Evolutionary conservation across 208 protist genomes (phyloP), one percentile per base, ranked within the genome.

Genomic region (Acanthamoeba divionensis): DNA sequence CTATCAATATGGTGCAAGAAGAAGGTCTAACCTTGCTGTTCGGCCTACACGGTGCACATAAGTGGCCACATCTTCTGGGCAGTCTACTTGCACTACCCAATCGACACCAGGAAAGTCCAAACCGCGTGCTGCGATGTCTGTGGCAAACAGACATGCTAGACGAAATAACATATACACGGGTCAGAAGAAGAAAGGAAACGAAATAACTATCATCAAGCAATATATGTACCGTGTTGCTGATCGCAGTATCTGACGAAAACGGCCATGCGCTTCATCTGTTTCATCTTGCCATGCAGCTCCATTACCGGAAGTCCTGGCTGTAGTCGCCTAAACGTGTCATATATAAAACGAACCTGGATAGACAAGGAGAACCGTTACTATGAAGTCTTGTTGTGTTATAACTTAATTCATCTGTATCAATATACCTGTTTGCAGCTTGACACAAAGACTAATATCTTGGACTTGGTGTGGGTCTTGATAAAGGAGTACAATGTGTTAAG

Each of bases 41-140:
- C 98, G 95, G 24, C 98, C 98, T 0, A 98, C 98, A n/a, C 99
- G 97, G 91, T 99, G 99, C 80, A 99, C 99, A 93, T 99, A 99
- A 29, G 98, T 99, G 69, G 98, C 95, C 36, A 97, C 97, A 89
- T 98, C 97, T 47, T 99, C 98, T 5, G 99, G 98, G 90, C 97
- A 99, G 95, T 99, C 99, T 62, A 98, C 96, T 95, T 99, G 98
- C 52, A 99, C 90, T 0, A 99, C 98, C 98, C 98, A 99, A 91
- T 99, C 95, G 21, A 99, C 98, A 1, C 95, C 90, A 38, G 98
- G 98, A 87, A 99, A 99, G 93, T 99, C 99, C 10, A 98, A 92
- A 9, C 97, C 97, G 33, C 97, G 90, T n/a, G 96, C 96, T 0
- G 96, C 95, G 41, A 97, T 90, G 91, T 97, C 96, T n/a, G 96